Conservation (phyloP, 805 yeast genomes). For the Henningerozyma blattae region DNA sequence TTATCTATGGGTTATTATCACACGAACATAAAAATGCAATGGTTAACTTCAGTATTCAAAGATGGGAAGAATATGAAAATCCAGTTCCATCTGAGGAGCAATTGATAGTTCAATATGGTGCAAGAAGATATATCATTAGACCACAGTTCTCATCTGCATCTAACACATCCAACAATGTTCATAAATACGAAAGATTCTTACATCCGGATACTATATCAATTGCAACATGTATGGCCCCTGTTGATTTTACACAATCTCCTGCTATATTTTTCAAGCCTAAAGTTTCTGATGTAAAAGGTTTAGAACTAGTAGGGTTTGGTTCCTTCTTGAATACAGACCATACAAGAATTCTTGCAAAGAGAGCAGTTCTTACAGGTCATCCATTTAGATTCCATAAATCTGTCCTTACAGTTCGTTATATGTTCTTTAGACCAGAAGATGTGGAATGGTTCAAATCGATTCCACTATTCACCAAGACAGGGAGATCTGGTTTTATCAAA, state of each 20-base stretch:
- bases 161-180: conserved; percentile 71
- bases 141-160: conserved; percentile 78
- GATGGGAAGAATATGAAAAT: conserved; percentile 82
- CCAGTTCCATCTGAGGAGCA: conserved; percentile 79
- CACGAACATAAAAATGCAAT: conserved; percentile 83
- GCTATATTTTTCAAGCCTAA: conserved; percentile 65
- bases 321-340: conserved; percentile 80
- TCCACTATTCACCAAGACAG: conserved; percentile 85
- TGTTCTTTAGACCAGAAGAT: conserved; percentile 91
- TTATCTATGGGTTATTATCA: conserved; percentile 61
- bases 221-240: conserved; percentile 85
- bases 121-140: conserved; percentile 69
- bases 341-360: conserved; percentile 72
- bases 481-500: conserved; percentile 88
- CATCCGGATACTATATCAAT: conserved; percentile 65
- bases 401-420: conserved; percentile 86
- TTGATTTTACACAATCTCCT: conserved; percentile 72
- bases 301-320: conserved; percentile 80
- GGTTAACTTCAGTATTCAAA: conserved; percentile 66
- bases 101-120: conserved; percentile 83
- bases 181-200: conserved; percentile 72
- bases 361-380: conserved; percentile 84
- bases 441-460: conserved; percentile 81
- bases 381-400: conserved; percentile 91
- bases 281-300: conserved; percentile 30